Percentiles rank a stretch among this genome's conserved stretches.
Evolutionary conservation across 305 asterid genomes (phyloP).

Genomic region (Fraxinus sp.): DNA sequence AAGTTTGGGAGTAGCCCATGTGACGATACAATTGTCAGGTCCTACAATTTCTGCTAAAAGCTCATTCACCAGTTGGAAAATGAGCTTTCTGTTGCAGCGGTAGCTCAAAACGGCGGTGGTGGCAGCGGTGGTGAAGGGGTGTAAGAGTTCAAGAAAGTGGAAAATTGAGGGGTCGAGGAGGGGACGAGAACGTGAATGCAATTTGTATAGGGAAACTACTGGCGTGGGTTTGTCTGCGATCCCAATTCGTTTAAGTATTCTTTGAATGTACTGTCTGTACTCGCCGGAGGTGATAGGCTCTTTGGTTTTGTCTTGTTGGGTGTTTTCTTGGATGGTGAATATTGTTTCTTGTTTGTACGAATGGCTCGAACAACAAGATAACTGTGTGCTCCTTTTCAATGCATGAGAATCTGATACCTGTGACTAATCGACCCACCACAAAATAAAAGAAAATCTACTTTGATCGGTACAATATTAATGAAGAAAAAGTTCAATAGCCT

Average conservation of each 20-base stretch:
- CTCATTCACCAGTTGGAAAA: slow-evolving; percentile 69
- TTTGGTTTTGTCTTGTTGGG: slow-evolving; percentile 37
- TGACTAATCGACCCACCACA: slow-evolving; percentile 30
- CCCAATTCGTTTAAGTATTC: slow-evolving; percentile 66
- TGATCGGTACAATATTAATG: background rate
- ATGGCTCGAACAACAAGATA: slow-evolving; percentile 60
- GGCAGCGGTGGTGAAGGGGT: slow-evolving; percentile 31
- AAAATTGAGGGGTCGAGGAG: slow-evolving; percentile 79
- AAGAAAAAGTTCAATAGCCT: background rate
- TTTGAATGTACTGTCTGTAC: slow-evolving; percentile 48
- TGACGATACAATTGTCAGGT: slow-evolving; percentile 28
- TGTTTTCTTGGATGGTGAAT: slow-evolving; percentile 34
- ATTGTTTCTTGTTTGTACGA: slow-evolving; percentile 45
- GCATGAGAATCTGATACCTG: slow-evolving; percentile 60
- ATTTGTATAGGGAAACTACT: slow-evolving; percentile 37
- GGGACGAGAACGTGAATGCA: slow-evolving; percentile 64
- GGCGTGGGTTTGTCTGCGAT: slow-evolving; percentile 41
- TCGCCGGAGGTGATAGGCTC: slow-evolving; percentile 32
- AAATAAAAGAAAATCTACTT: background rate
- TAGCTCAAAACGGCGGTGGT: slow-evolving; percentile 24
- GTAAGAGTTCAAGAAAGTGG: slow-evolving; percentile 69
- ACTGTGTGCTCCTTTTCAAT: slow-evolving; percentile 65
- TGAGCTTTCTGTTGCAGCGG: slow-evolving; percentile 61
- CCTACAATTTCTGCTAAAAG: slow-evolving; percentile 45
- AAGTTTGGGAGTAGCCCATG: slow-evolving; percentile 10